phyloP scores from a whole-genome alignment of 2,329 filamentous ascomycete species.

The Hypocrella siamensis region DNA sequence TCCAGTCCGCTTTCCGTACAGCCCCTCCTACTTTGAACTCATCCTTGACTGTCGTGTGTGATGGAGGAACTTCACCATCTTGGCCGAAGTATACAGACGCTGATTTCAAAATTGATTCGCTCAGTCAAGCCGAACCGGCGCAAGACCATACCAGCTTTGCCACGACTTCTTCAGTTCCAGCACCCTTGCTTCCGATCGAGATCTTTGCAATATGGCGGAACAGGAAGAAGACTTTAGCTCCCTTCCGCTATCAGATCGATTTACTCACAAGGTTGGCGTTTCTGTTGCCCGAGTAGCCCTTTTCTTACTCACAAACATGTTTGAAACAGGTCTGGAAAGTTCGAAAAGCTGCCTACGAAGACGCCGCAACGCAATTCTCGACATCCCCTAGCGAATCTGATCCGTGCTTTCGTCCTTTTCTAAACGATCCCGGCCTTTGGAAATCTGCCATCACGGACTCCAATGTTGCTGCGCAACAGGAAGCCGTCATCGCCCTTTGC shows the following conservation, averaged over 20 bases:
- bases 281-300: not conserved
- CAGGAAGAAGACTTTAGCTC: slow-evolving; percentile 70
- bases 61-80: slow-evolving; percentile 11
- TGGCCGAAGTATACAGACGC: slow-evolving; percentile 10
- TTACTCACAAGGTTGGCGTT: slow-evolving; percentile 58
- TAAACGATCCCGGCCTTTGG: slow-evolving; percentile 74
- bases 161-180: slow-evolving; percentile 6
- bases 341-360: slow-evolving; percentile 87
- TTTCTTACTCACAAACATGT: slow-evolving; percentile 4
- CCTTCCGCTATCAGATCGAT: slow-evolving; percentile 64
- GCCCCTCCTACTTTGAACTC: no score
- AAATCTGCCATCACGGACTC: slow-evolving; percentile 86
- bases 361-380: slow-evolving; percentile 76
- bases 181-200: slow-evolving; percentile 6
- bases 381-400: slow-evolving; percentile 72
- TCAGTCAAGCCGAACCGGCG: slow-evolving; percentile 5
- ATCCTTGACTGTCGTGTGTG: no score
- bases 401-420: slow-evolving; percentile 72
- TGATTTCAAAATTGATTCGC: slow-evolving; percentile 15
- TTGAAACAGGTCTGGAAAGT: slow-evolving; percentile 73
- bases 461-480: slow-evolving; percentile 92
- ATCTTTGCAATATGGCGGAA: slow-evolving; percentile 50
- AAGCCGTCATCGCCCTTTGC: slow-evolving; percentile 75
- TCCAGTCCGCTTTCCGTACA: no score
- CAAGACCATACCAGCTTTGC: not conserved